Percentiles rank a stretch among this genome's conserved stretches.
Evolutionary conservation across 1,139 yeast genomes (phyloP).

Genomic region (Geotrichum reessii): DNA sequence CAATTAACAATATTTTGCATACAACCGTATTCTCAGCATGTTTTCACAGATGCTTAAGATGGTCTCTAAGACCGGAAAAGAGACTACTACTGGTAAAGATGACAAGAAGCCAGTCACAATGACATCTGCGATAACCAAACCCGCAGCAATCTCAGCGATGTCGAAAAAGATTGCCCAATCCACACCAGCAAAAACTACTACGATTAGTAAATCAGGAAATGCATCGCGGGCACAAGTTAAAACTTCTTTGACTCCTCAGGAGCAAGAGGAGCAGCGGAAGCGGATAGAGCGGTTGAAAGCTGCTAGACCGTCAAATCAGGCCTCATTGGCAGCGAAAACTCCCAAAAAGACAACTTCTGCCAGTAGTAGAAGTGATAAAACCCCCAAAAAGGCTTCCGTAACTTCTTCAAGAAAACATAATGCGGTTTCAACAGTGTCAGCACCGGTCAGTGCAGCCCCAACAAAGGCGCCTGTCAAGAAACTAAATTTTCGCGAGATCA

Average conservation of each 20-base stretch:
- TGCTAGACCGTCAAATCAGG: constrained; percentile 21
- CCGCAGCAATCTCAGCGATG: not conserved
- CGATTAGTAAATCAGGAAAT: not conserved
- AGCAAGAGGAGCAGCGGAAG: constrained; percentile 27
- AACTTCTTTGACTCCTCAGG: constrained; percentile 24
- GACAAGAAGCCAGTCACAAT: not conserved
- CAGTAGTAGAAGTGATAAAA: constrained; percentile 4
- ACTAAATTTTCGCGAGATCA: constrained; percentile 37
- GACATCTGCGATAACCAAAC: not conserved
- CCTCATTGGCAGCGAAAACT: constrained; percentile 19
- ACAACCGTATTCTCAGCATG: constrained; percentile 1
- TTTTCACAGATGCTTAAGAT: constrained; percentile 28
- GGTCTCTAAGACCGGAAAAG: constrained; percentile 21
- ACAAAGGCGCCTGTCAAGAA: constrained; percentile 15
- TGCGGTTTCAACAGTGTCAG: constrained; percentile 13
- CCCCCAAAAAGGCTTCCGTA: not conserved
- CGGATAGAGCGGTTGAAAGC: constrained; percentile 32
- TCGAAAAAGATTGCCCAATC: not conserved
- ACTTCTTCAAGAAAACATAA: not conserved
- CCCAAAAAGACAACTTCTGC: constrained; percentile 16
- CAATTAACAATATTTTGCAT: not conserved
- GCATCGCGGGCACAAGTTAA: constrained; percentile 6
- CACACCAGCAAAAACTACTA: not conserved
- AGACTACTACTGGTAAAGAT: not conserved
- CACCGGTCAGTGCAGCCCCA: constrained; percentile 12